Evolutionary conservation across 2,329 filamentous ascomycete genomes (phyloP).

Genomic region (Penicillium paneum): DNA sequence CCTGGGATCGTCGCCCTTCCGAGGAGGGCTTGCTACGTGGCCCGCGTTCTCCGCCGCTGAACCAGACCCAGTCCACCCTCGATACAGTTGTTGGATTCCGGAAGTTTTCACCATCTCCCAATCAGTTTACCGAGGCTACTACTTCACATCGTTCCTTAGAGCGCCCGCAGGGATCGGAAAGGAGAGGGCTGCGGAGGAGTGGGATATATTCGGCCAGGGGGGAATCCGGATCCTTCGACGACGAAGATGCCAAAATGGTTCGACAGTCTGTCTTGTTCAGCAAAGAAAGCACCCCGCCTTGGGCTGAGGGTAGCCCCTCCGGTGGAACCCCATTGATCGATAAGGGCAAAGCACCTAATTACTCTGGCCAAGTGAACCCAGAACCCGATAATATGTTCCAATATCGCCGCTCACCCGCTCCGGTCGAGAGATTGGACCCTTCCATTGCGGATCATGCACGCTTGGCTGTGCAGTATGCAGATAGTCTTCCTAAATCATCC

Average conservation of each 20-base stretch:
- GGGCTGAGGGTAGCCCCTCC: conserved; percentile 20
- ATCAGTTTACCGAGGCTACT: conserved; percentile 25
- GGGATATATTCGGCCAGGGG: conserved; percentile 27
- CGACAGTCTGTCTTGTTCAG: conserved; percentile 32
- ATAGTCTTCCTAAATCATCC: conserved; percentile 32
- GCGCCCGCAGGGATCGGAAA: conserved; percentile 24
- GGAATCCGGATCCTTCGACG: conserved; percentile 32
- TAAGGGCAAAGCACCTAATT: conserved; percentile 15
- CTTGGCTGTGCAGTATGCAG: conserved; percentile 47
- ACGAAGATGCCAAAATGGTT: conserved; percentile 42
- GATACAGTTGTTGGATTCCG: conserved; percentile 15
- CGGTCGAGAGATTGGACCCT: conserved; percentile 21
- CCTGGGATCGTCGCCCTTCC: conserved; percentile 53
- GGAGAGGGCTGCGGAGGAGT: conserved; percentile 30
- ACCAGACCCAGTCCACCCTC: conserved; percentile 14
- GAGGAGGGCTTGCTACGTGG: conserved; percentile 48
- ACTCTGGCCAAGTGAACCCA: conserved; percentile 9
- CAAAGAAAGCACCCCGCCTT: conserved; percentile 26
- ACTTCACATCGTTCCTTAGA: conserved; percentile 34
- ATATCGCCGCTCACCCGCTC: conserved; percentile 13
- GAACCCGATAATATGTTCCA: conserved; percentile 16
- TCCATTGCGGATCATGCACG: conserved; percentile 45
- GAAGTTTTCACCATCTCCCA: conserved; percentile 21
- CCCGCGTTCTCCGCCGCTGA: conserved; percentile 26
- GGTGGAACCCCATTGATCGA: conserved; percentile 30